Percentiles rank a stretch among this genome's conserved stretches.
phyloP scores from a whole-genome alignment of 2,329 filamentous ascomycete species.

The Endoconidiophora laricicola region DNA sequence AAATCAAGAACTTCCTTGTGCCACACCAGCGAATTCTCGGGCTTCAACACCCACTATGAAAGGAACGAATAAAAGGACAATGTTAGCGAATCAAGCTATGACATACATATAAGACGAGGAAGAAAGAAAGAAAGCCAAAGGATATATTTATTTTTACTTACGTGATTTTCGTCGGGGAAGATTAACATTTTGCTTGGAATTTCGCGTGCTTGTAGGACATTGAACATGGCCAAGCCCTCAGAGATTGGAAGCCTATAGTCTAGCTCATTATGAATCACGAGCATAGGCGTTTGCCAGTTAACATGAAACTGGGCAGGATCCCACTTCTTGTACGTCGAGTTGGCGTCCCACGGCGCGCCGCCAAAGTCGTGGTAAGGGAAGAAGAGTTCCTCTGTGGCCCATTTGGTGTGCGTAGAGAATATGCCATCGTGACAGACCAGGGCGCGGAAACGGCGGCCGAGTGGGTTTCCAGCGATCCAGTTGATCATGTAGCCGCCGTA shows the following conservation, averaged over 20 bases:
- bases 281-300: conserved; percentile 72
- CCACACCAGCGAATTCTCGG: conserved; percentile 83
- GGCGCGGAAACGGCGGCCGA: conserved; percentile 73
- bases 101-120: not conserved
- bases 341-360: conserved; percentile 43
- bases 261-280: conserved; percentile 73
- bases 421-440: conserved; percentile 80
- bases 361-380: conserved; percentile 53
- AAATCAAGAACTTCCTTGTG: conserved; percentile 71
- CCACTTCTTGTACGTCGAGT: conserved; percentile 49
- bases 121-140: not conserved
- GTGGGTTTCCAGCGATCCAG: conserved; percentile 77
- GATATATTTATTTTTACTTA: conserved; percentile 18
- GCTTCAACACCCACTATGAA: conserved; percentile 63
- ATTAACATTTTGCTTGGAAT: conserved; percentile 64
- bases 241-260: conserved; percentile 78
- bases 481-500: conserved; percentile 71
- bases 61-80: not conserved
- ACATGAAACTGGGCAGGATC: conserved; percentile 46
- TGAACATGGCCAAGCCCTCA: conserved; percentile 74
- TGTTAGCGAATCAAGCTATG: not conserved
- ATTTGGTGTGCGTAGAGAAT: conserved; percentile 53
- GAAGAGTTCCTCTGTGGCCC: conserved; percentile 51
- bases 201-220: conserved; percentile 59
- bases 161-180: conserved; percentile 60